A percentile compares a stretch with the other conserved stretches of the same genome.
Evolutionary conservation across 2,329 filamentous ascomycete species (phyloP).

Genomic region (Hypoxylon sp.): DNA sequence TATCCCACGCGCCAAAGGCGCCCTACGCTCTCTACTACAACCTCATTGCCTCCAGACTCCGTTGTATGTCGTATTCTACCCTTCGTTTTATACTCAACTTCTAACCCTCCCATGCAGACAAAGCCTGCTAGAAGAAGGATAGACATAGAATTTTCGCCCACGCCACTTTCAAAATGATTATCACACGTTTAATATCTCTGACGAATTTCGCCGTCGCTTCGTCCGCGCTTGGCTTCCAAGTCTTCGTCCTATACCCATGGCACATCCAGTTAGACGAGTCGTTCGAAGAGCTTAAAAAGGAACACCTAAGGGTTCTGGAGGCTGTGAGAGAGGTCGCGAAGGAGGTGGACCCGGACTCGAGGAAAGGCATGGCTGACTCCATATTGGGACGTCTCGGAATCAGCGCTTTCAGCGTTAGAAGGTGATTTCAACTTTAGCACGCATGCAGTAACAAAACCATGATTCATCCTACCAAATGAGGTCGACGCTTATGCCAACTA

Average conservation of each 20-base stretch:
- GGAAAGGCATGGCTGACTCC: conserved; percentile 50
- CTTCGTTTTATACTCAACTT: conserved; percentile 11
- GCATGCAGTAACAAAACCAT: conserved; percentile 44
- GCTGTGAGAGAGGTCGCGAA: conserved; percentile 55
- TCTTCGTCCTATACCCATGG: conserved; percentile 79
- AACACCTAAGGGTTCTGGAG: conserved; percentile 65
- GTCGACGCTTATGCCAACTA: conserved; percentile 46
- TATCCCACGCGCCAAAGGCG: conserved; percentile 35
- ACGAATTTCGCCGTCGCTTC: conserved; percentile 77
- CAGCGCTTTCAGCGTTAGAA: conserved; percentile 45
- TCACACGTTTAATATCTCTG: conserved; percentile 67
- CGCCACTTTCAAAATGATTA: conserved; percentile 50
- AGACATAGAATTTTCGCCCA: conserved; percentile 18
- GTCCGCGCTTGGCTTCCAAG: conserved; percentile 76
- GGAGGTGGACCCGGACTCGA: conserved; percentile 51
- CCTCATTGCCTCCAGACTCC: conserved; percentile 34
- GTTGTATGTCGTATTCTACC: conserved; percentile 28
- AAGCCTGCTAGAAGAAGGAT: conserved; percentile 30
- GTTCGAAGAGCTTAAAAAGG: conserved; percentile 71
- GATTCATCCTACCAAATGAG: conserved; percentile 36
- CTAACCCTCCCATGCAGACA: conserved; percentile 34
- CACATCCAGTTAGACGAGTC: conserved; percentile 75
- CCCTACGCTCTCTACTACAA: conserved; percentile 40
- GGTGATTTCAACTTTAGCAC: conserved; percentile 47
- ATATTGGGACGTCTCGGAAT: conserved; percentile 50